phyloP scores from a whole-genome alignment of 2,329 filamentous ascomycete genomes.

The Stachybotrys chartarum region DNA sequence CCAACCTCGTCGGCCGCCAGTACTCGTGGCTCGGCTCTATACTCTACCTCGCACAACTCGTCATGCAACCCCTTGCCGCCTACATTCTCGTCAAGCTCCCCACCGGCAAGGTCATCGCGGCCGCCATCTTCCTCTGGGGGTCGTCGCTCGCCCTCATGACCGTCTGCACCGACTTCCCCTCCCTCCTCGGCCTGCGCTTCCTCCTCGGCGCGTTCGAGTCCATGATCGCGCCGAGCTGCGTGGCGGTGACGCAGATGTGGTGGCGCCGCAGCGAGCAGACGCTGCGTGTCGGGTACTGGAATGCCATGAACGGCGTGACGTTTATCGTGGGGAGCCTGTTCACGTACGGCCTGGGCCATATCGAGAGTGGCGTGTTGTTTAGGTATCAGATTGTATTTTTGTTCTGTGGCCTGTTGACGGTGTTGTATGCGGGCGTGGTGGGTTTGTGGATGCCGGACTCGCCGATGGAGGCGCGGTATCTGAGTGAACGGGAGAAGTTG shows the following conservation, averaged over 20 bases:
- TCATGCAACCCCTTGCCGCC: slow-evolving; percentile 44
- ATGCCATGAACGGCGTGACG: slow-evolving; percentile 46
- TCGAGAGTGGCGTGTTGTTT: not conserved
- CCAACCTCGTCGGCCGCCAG: slow-evolving; percentile 5
- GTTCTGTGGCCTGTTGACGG: not conserved
- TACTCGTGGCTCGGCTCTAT: slow-evolving; percentile 49
- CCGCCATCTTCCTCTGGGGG: slow-evolving; percentile 42
- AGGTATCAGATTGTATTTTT: not conserved
- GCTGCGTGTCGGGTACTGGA: slow-evolving; percentile 31
- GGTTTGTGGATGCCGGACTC: not conserved
- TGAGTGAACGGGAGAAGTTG: not conserved
- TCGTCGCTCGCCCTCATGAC: slow-evolving; percentile 35
- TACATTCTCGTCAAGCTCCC: slow-evolving; percentile 41
- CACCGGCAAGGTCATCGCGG: slow-evolving; percentile 41
- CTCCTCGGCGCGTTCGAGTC: slow-evolving; percentile 35
- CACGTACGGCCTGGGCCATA: not conserved
- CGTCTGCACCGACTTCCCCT: slow-evolving; percentile 36
- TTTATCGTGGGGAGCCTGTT: slow-evolving; percentile 27
- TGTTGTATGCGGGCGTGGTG: not conserved
- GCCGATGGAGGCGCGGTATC: not conserved
- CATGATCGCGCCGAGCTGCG: slow-evolving; percentile 36
- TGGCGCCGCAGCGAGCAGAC: slow-evolving; percentile 6
- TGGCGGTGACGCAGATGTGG: slow-evolving; percentile 36
- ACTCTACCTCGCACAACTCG: slow-evolving; percentile 46
- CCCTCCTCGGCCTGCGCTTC: slow-evolving; percentile 34